Evolutionary conservation across 164 flowering plant species (phyloP).

Genomic region (Warburgia ugandensis): DNA sequence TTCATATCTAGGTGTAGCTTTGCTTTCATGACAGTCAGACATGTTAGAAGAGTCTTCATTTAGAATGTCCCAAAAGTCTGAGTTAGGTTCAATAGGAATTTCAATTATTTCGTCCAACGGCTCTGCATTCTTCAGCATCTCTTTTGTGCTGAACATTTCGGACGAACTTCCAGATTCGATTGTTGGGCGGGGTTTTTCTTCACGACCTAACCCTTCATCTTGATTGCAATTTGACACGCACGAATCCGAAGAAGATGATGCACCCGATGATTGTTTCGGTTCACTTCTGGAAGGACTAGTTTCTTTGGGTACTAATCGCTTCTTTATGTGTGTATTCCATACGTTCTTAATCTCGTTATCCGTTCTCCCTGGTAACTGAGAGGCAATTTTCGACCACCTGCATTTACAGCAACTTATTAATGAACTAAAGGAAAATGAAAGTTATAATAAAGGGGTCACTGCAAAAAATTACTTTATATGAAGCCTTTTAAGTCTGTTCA

Average conservation of each 20-base stretch:
- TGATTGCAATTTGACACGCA: conserved; percentile 7
- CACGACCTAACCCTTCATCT: neutral
- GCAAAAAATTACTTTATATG: neutral
- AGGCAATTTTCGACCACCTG: conserved; percentile 84
- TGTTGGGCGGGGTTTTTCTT: neutral
- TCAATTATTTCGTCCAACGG: neutral
- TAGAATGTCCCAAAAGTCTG: conserved; percentile 12
- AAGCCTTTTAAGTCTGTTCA: neutral
- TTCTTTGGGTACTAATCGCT: conserved; percentile 17
- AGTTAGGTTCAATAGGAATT: conserved; percentile 1
- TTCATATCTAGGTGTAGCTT: neutral
- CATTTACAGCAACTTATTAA: no score
- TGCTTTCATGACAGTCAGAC: neutral
- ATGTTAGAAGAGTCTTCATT: neutral
- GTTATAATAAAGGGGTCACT: neutral
- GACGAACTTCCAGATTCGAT: neutral
- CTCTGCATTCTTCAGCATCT: neutral
- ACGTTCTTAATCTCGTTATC: conserved; percentile 84
- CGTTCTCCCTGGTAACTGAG: conserved; percentile 73
- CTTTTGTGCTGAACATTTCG: neutral
- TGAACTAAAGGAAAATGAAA: no score
- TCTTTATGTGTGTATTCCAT: conserved; percentile 86
- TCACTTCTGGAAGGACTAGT: neutral
- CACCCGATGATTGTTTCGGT: neutral
- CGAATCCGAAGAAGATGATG: conserved; percentile 18